Conservation (phyloP, 2,329 filamentous ascomycete species). For the Biscogniauxia mediterranea region DNA sequence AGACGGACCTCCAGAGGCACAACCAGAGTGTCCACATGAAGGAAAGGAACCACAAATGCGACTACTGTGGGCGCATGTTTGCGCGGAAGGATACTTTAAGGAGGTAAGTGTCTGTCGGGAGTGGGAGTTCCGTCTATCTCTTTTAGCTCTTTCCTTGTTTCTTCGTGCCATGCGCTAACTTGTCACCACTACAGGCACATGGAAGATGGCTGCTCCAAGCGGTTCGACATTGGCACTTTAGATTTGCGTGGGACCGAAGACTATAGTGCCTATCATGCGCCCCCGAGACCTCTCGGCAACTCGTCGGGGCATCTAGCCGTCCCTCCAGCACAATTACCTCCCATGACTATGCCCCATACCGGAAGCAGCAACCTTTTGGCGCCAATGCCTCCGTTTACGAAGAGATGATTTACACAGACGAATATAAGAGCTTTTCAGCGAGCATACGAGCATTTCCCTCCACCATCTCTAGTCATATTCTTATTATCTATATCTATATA, state of each 20-base stretch:
- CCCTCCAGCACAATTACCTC: slow-evolving; percentile 26
- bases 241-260: slow-evolving; percentile 37
- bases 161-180: slow-evolving; percentile 7
- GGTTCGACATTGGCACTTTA: slow-evolving; percentile 57
- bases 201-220: slow-evolving; percentile 72
- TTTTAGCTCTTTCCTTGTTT: slow-evolving; percentile 1
- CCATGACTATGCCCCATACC: slow-evolving; percentile 25
- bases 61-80: slow-evolving; percentile 69
- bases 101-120: slow-evolving; percentile 52
- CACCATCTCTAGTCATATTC: slow-evolving; percentile 2
- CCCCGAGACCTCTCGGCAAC: slow-evolving; percentile 24
- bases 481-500: slow-evolving; percentile 1
- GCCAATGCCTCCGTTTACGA: slow-evolving; percentile 26
- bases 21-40: slow-evolving; percentile 71
- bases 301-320: slow-evolving; percentile 25
- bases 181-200: slow-evolving; percentile 57
- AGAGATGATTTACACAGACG: slow-evolving; percentile 20
- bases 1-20: slow-evolving; percentile 70
- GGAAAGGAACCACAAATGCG: slow-evolving; percentile 66
- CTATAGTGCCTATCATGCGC: slow-evolving; percentile 25
- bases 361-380: slow-evolving; percentile 19
- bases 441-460: slow-evolving; percentile 4
- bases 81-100: slow-evolving; percentile 79
- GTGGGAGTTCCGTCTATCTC: neutral
- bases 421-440: neutral